Evolutionary conservation across 2,329 filamentous ascomycete species (phyloP).

Genomic region (Dothiorella sarmentorum): DNA sequence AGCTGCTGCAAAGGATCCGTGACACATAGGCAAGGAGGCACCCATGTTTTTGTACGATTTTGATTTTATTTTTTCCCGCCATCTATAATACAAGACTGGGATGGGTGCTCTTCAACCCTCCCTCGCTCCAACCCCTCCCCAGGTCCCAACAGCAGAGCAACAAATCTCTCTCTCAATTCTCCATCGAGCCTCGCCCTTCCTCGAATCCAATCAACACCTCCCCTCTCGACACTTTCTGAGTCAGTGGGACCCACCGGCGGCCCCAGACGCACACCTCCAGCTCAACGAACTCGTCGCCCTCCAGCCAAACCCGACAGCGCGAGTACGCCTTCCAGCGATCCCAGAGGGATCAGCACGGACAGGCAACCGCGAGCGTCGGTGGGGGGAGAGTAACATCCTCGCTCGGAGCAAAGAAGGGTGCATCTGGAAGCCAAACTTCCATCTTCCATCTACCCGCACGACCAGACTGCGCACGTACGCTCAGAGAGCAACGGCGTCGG

Average conservation of each 20-base stretch:
- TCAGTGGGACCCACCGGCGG: too few species aligned
- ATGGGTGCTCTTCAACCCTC: neutral
- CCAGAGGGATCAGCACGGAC: neutral
- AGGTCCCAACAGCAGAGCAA: neutral
- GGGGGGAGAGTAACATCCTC: neutral
- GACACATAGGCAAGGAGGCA: neutral
- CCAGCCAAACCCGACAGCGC: conserved; percentile 7
- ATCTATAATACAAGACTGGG: neutral
- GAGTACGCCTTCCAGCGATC: conserved; percentile 10
- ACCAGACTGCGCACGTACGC: neutral
- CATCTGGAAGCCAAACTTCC: neutral
- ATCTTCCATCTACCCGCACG: conserved; percentile 7
- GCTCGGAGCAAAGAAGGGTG: neutral
- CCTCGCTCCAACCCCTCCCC: neutral
- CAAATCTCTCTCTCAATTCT: neutral
- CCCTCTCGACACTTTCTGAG: neutral
- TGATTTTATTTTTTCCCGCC: too few species aligned
- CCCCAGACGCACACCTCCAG: neutral
- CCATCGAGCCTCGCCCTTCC: neutral
- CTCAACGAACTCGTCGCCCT: conserved; percentile 6
- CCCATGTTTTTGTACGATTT: too few species aligned
- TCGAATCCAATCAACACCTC: neutral
- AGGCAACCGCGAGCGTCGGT: conserved; percentile 6
- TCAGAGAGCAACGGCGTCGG: conserved; percentile 4
- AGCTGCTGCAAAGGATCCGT: too few species aligned